These are phyloP conservation scores for Beauveria sp. DNA, from an alignment of 2,329 filamentous ascomycete genomes.

Conservation along the genomic window DNA sequence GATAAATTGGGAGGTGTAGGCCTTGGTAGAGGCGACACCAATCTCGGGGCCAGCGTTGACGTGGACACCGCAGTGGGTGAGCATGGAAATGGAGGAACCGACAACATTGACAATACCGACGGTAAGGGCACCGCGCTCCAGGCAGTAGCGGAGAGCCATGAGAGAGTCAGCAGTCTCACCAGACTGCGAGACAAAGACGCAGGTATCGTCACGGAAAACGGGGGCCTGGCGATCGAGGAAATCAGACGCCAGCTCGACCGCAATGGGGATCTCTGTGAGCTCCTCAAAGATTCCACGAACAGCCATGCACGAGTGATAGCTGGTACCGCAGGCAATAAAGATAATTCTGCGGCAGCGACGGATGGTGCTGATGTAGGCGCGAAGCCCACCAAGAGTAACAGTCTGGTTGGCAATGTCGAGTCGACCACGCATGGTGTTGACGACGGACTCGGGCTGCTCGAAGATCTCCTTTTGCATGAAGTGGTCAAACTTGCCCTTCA, in stretches of 20 bases:
- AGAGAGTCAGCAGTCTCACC: conserved; percentile 97
- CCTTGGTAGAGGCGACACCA: conserved; percentile 97
- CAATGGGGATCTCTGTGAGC: conserved; percentile 93
- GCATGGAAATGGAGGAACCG: conserved; percentile 94
- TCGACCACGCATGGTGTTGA: conserved; percentile 99
- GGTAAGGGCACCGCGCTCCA: conserved; percentile 93
- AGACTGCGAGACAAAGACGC: conserved; percentile 97
- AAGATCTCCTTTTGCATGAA: conserved; percentile 99
- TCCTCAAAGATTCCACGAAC: conserved; percentile 97
- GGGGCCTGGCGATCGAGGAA: conserved; percentile 95
- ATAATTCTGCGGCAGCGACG: conserved; percentile 95
- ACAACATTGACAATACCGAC: conserved; percentile 99
- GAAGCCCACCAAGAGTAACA: conserved; percentile 89
- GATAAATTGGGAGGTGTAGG: conserved; percentile 98
- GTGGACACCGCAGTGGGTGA: conserved; percentile 99
- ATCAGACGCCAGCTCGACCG: conserved; percentile 94
- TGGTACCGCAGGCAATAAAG: conserved; percentile 97
- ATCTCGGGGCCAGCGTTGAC: conserved; percentile 99
- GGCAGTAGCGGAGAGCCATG: conserved; percentile 93
- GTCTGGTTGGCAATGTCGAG: conserved; percentile 88
- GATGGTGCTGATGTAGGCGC: conserved; percentile 94
- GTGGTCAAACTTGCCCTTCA: conserved; percentile 99
- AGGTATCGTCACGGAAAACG: conserved; percentile 98
- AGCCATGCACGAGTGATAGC: conserved; percentile 99
- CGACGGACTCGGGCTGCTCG: conserved; percentile 97